These are phyloP conservation scores for Guadua angustifolia DNA, from an alignment of 176 grass and related monocot genomes.

Conservation along the genomic window DNA sequence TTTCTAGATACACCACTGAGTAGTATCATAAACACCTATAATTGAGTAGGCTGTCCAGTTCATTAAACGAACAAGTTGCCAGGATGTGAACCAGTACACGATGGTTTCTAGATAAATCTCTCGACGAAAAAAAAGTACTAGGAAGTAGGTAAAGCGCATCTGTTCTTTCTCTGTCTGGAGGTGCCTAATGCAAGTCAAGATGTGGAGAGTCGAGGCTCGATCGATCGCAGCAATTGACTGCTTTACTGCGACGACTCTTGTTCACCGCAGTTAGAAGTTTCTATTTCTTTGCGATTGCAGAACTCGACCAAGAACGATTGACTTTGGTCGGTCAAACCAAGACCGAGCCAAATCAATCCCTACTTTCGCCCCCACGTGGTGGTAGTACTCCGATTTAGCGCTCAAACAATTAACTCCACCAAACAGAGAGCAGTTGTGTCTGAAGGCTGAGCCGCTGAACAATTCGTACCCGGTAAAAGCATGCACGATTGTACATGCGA, in stretches of 20 bases:
- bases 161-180: not conserved
- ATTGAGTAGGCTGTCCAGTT: not conserved
- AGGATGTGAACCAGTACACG: not conserved
- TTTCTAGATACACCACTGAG: no score
- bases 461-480: not conserved
- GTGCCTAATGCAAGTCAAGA: not conserved
- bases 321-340: constrained; percentile 26
- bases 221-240: not conserved
- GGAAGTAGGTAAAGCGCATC: not conserved
- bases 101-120: not conserved
- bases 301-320: not conserved
- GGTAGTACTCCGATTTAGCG: no score
- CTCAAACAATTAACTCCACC: not conserved
- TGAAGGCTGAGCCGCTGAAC: not conserved
- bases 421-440: not conserved
- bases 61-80: constrained; percentile 23
- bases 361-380: not conserved
- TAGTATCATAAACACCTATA: not conserved
- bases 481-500: no score
- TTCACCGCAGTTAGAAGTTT: not conserved
- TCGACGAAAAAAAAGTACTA: not conserved
- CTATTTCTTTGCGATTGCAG: not conserved
- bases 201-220: not conserved
- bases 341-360: not conserved
- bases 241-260: not conserved